Evolutionary conservation across 352 stramenopile species (phyloP).

Genomic region (Globisporangium cederbergense): DNA sequence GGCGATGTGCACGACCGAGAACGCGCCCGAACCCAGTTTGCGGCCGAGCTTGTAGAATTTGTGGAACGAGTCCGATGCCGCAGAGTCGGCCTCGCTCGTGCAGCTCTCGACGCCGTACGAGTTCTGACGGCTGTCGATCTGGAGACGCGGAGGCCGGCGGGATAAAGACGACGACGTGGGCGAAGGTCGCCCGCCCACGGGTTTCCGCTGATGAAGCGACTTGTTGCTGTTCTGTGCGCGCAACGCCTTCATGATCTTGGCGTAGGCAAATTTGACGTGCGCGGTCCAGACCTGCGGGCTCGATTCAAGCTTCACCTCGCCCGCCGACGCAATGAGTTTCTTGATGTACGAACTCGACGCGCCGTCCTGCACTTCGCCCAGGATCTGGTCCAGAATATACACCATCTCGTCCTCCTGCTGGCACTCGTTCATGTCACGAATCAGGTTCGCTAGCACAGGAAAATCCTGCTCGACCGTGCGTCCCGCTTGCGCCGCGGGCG

Average conservation of each 20-base stretch:
- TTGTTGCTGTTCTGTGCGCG: conserved; percentile 28
- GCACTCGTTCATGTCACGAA: conserved; percentile 75
- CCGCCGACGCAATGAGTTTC: conserved; percentile 66
- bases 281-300: conserved; percentile 58
- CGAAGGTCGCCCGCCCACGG: conserved; percentile 13
- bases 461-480: conserved; percentile 68
- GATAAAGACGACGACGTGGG: conserved; percentile 15
- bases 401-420: conserved; percentile 76
- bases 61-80: conserved; percentile 43
- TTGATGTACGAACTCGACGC: conserved; percentile 62
- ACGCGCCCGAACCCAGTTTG: conserved; percentile 84
- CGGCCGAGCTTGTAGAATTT: conserved; percentile 77
- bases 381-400: conserved; percentile 79
- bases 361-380: conserved; percentile 73
- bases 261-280: conserved; percentile 73
- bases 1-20: conserved; percentile 86
- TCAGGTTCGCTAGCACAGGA: conserved; percentile 65
- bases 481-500: conserved; percentile 47
- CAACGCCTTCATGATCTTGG: conserved; percentile 75
- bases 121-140: conserved; percentile 32
- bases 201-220: conserved; percentile 11
- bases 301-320: conserved; percentile 69
- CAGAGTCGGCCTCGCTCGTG: conserved; percentile 9
- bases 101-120: conserved; percentile 42
- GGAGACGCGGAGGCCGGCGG: conserved; percentile 2